phyloP scores from a whole-genome alignment of 257 asterid genomes.

The Handroanthus guayacan region DNA sequence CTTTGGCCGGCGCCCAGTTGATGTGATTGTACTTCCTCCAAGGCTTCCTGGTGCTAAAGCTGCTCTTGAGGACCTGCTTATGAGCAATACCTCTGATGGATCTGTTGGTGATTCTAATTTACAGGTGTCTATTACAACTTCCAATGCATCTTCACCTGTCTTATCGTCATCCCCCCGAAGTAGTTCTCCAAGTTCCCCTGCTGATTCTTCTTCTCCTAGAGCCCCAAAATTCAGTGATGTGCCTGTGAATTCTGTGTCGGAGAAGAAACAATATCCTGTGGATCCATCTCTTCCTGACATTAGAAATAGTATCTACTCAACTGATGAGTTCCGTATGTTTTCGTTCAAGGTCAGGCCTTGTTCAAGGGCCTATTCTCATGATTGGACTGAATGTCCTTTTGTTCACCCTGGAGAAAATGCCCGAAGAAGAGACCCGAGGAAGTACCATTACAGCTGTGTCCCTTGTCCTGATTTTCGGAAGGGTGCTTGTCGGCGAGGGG shows the following conservation, averaged over 20 bases:
- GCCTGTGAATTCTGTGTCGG: constrained; percentile 51
- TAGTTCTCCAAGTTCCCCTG: constrained; percentile 76
- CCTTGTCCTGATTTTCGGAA: constrained; percentile 98
- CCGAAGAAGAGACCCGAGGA: constrained; percentile 92
- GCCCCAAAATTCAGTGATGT: constrained; percentile 49
- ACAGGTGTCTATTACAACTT: constrained; percentile 47
- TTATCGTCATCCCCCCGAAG: constrained; percentile 70
- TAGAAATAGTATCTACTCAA: constrained; percentile 78
- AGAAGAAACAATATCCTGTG: constrained; percentile 84
- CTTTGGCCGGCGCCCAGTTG: constrained; percentile 66
- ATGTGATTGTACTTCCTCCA: constrained; percentile 70
- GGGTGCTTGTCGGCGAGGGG: constrained; percentile 95
- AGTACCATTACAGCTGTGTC: constrained; percentile 93
- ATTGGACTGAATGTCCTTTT: constrained; percentile 98
- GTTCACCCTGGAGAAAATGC: constrained; percentile 99
- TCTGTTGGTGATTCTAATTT: constrained; percentile 57
- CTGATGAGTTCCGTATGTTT: constrained; percentile 94
- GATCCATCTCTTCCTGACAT: constrained; percentile 97
- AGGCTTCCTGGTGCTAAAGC: constrained; percentile 54
- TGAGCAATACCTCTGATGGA: constrained; percentile 66
- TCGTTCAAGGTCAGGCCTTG: constrained; percentile 94
- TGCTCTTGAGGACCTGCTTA: constrained; percentile 69
- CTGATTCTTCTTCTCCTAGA: constrained; percentile 60
- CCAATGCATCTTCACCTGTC: constrained; percentile 68
- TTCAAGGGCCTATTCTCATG: constrained; percentile 97